These are phyloP conservation scores for Biscutella laevigata DNA, from an alignment of 441 rosid genomes.

Conservation along the genomic window DNA sequence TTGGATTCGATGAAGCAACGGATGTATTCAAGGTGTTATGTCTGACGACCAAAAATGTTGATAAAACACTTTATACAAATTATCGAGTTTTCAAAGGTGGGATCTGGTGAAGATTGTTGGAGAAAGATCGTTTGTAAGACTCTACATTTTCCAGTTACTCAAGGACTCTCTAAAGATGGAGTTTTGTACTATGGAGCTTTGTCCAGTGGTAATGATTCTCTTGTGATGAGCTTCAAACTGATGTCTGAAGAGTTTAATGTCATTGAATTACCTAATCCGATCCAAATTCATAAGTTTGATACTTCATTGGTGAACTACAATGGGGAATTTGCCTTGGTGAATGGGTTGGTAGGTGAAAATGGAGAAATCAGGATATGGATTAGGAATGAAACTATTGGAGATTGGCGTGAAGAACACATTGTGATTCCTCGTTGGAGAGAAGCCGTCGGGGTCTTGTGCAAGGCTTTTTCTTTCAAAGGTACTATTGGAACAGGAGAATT, in stretches of 20 bases:
- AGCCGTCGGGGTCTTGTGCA: neutral
- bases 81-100: neutral
- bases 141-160: neutral
- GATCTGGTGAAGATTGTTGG: neutral
- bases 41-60: neutral
- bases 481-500: neutral
- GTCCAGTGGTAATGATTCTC: neutral
- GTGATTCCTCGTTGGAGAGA: too few species aligned
- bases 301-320: neutral
- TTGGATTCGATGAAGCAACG: too few species aligned
- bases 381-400: neutral
- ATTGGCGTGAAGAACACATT: too few species aligned
- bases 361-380: too few species aligned
- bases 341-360: too few species aligned
- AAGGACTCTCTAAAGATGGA: too few species aligned
- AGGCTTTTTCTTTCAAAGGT: neutral
- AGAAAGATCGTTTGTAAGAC: neutral
- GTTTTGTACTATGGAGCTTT: too few species aligned
- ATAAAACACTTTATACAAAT: too few species aligned
- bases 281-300: too few species aligned
- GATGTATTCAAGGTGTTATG: conserved; percentile 11
- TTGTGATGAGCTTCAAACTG: neutral
- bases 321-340: neutral
- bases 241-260: neutral
- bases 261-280: neutral